Base-by-base conservation (phyloP, 2,329 filamentous ascomycete species). In the Leptographium radiaticola region DNA sequence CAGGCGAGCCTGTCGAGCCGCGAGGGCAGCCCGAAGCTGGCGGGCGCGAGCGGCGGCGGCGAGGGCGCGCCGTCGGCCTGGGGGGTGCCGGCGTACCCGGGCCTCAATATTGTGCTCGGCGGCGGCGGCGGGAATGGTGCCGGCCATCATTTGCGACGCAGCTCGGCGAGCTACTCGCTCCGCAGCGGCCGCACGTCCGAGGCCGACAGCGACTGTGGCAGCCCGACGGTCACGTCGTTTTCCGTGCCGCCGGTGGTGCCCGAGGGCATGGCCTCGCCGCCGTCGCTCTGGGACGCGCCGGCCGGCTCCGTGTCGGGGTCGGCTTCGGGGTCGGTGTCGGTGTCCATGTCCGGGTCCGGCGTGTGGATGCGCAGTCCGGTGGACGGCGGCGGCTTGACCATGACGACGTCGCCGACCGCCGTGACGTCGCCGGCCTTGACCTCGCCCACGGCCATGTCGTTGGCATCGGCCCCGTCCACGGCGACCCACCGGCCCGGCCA, bases 1-100 rank as follows among this genome's bases (percentile, higher is more conserved):
- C 86, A 88, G 62, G 81, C 77, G 1, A 91, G 87, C 61, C 68
- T 79, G 58, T 80, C 76, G 3, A 73, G 74, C 40, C 67, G 70
- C 7, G 75, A 76, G 49, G 75, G 74, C 3, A 77, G 75, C 18
- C 75, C 75, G 2, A 66, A 69, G 31, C 74, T 73, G 6, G 72
- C 75, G 44, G 68, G 65, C 63, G 36, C 48, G 7, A 6, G 52
- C n/a, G 12, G 52, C n/a, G 56, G 52, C 6, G 64, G 69, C 1
- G 77, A 78, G 30, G 70, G 68, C 51, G 68, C 71, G 2, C 67
- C 64, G 18, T 75, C 71, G 16, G 75, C 76, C 0, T 68, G 66
- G 64, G 61, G 62, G 20, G 67, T 65, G 50, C 66, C 66, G 15
- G 59, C 51, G 31, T 61, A 56, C 51, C 51, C 58, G 5, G 46